Conservation (phyloP, 1,284 basidiomycete species). For the Malassezia furfur region DNA sequence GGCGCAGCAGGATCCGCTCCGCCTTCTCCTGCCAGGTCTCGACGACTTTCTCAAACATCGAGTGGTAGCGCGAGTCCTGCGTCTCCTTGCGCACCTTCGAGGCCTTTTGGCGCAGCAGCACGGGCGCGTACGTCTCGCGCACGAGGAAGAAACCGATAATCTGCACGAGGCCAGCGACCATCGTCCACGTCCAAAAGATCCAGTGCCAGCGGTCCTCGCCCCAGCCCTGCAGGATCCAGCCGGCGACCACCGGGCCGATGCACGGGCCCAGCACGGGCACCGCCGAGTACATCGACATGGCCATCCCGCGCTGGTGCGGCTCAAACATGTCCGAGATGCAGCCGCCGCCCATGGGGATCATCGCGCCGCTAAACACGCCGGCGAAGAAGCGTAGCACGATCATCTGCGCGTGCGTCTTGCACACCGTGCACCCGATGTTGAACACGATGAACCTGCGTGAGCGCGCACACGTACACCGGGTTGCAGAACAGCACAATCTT, state of each 20-base stretch:
- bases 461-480: conserved; percentile 21
- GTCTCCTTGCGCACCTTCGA: conserved; percentile 31
- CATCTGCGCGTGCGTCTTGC: conserved; percentile 24
- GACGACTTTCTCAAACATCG: conserved; percentile 26
- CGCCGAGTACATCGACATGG: conserved; percentile 53
- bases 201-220: conserved; percentile 14
- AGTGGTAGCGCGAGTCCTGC: conserved; percentile 22
- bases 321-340: conserved; percentile 62
- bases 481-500: conserved; percentile 32
- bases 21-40: conserved; percentile 43
- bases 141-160: conserved; percentile 56
- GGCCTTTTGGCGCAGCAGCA: conserved; percentile 53
- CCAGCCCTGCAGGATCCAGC: conserved; percentile 19
- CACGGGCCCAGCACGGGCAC: conserved; percentile 48
- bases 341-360: conserved; percentile 53
- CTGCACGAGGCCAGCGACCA: conserved; percentile 29
- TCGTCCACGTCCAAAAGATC: conserved; percentile 18
- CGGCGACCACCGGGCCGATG: conserved; percentile 13
- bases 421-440: conserved; percentile 35
- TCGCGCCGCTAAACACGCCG: conserved; percentile 44
- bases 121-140: conserved; percentile 61
- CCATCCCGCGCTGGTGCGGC: conserved; percentile 52
- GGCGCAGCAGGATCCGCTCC: conserved; percentile 50
- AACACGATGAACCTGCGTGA: conserved; percentile 26
- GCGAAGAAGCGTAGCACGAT: conserved; percentile 27